Percentiles rank a stretch among this genome's conserved stretches.
These are phyloP conservation scores for Cyclostephanos invisitatus DNA, from an alignment of 108 stramenopile genomes.

Conservation along the genomic window DNA sequence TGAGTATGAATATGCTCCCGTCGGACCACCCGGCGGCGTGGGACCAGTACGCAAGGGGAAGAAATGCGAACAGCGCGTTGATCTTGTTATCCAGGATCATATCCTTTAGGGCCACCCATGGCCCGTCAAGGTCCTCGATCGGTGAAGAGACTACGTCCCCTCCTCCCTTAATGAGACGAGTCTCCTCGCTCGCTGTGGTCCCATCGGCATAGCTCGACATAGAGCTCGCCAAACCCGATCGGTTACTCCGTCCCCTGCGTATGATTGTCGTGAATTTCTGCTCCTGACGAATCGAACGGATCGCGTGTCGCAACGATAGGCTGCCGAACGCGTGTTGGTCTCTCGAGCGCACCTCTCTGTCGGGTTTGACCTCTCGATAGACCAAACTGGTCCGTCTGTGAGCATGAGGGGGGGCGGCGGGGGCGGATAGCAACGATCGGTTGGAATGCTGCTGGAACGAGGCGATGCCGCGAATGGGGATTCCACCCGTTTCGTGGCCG, in stretches of 20 bases:
- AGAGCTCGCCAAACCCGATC: not conserved
- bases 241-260: not conserved
- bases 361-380: not conserved
- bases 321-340: not conserved
- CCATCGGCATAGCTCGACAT: too few relatives aligned
- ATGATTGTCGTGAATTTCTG: not conserved
- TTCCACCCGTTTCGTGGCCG: not conserved
- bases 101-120: constrained; percentile 34
- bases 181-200: not conserved
- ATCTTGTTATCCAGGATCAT: constrained; percentile 67
- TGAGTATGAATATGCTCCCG: constrained; percentile 78
- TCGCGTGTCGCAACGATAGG: not conserved
- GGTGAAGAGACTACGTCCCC: not conserved
- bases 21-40: constrained; percentile 61
- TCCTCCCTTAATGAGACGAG: not conserved
- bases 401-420: not conserved
- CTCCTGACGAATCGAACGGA: not conserved
- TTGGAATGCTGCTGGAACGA: not conserved
- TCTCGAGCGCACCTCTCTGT: not conserved
- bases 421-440: not conserved
- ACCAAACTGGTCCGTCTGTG: not conserved
- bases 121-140: not conserved
- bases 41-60: constrained; percentile 72
- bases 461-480: not conserved
- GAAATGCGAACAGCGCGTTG: constrained; percentile 64